Percentiles rank a stretch among this genome's conserved stretches.
Conservation (phyloP, 371 early-diverging fungal genomes). For the Umbelopsis sp. region DNA sequence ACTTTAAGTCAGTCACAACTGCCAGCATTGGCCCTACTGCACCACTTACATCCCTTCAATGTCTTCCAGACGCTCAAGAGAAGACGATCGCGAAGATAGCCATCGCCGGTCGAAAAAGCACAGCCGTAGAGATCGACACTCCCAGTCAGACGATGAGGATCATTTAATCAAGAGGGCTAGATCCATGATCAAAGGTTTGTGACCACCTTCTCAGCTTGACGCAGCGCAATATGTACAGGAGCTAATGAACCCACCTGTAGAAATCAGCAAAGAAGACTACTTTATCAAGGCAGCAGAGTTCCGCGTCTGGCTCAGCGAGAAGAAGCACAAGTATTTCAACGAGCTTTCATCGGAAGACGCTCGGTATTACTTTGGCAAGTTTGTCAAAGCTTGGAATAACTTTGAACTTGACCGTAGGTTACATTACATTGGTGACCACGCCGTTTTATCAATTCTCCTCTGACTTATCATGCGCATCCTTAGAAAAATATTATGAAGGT, state of each 20-base stretch:
- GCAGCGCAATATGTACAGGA: background rate
- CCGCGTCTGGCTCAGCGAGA: constrained; percentile 78
- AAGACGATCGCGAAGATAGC: background rate
- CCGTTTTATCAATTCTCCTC: too few species aligned
- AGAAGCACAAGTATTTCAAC: constrained; percentile 74
- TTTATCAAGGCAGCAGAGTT: constrained; percentile 79
- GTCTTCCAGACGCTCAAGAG: constrained; percentile 13
- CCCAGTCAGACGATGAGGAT: background rate
- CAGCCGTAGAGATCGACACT: constrained; percentile 6
- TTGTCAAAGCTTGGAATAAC: constrained; percentile 78
- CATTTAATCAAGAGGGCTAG: background rate
- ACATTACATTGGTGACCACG: background rate
- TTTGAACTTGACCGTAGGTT: constrained; percentile 61
- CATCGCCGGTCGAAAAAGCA: constrained; percentile 1
- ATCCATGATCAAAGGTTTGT: constrained; percentile 12
- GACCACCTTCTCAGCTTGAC: background rate
- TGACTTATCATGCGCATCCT: background rate
- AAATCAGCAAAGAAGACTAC: constrained; percentile 74
- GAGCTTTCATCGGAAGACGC: constrained; percentile 73
- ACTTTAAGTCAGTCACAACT: background rate
- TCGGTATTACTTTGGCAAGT: constrained; percentile 76
- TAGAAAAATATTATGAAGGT: constrained; percentile 73
- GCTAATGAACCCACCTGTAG: background rate
- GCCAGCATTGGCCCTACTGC: background rate
- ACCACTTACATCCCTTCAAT: background rate